These are phyloP conservation scores for Aphanoascus verrucosus DNA, from an alignment of 2,329 filamentous ascomycete species.

Conservation along the genomic window DNA sequence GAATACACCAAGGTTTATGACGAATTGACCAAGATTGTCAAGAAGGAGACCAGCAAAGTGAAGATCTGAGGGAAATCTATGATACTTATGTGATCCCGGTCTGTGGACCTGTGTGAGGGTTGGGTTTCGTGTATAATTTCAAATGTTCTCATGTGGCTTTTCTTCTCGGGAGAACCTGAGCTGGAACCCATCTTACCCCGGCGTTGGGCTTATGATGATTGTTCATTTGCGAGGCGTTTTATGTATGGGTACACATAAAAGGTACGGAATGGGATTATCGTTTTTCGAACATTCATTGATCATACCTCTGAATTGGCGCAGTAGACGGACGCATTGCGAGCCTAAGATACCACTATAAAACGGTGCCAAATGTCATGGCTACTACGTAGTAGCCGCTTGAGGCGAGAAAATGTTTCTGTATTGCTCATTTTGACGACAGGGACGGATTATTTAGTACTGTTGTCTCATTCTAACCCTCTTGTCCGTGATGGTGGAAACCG, in stretches of 20 bases:
- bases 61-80: constrained; percentile 35
- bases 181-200: constrained; percentile 13
- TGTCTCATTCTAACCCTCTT: no score
- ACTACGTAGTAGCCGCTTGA: no score
- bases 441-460: not conserved
- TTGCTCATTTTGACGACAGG: no score
- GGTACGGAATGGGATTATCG: constrained; percentile 8
- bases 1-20: constrained; percentile 45
- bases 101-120: not conserved
- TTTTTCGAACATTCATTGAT: not conserved
- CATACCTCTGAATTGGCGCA: not conserved
- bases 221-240: constrained; percentile 10
- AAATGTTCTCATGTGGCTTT: constrained; percentile 11
- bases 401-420: no score
- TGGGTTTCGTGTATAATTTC: constrained; percentile 19
- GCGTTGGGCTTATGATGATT: constrained; percentile 6
- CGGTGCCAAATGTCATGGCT: no score
- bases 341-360: no score
- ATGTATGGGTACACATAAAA: constrained; percentile 11
- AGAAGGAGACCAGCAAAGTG: constrained; percentile 49
- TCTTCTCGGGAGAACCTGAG: constrained; percentile 16
- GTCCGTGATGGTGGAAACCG: not conserved
- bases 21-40: constrained; percentile 48
- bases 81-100: constrained; percentile 17
- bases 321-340: no score